Evolutionary conservation across 164 flowering plant genomes (phyloP), one percentile per base, ranked within the genome.

Genomic region (Stephania yunnanensis): DNA sequence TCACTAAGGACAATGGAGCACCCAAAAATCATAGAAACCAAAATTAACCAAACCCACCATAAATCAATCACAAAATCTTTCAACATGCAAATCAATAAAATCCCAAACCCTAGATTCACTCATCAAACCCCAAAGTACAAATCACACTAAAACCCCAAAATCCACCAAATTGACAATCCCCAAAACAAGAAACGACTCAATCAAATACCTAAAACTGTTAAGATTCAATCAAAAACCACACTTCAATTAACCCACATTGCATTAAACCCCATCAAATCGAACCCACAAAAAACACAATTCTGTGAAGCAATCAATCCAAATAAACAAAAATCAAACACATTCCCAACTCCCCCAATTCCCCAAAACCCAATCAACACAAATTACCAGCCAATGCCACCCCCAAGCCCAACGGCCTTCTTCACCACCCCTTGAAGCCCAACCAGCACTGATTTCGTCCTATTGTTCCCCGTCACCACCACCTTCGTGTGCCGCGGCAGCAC

Each of bases 351-450:
- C 4, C 2, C 53, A 19, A 19, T 73, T 25, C 73, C 64, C 45
- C 45, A 36, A 72, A 72, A 71, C 68, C 67, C 6, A 9, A 36
- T 58, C 2, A 13, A 77, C 46, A 52, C 9, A 72, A 79, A 44
- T 85, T 87, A 94, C 98, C 95, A 95, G 97, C 99, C 99, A 95
- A 87, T 92, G 95, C 95, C 97, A 92, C 1, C 97, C 97, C 97
- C 97, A 63, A 92, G 93, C 0, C 95, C 95, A 78, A 92, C 95
- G 46, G 97, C 95, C 75, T 92, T 92, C 86, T 92, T 92, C 8
- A 92, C 97, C 19, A 92, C 95, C 29, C 97, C 97, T 45, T 86
- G 89, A 46, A 92, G 88, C 17, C 97, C 95, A 4, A 92, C 97
- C 13, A 92, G 88, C 68, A 92, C 93, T 31, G 97, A 92, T 75